Evolutionary conservation across 805 yeast species (phyloP), one percentile per base, ranked within the genome.

Genomic region (Myxozyma neotropica): DNA sequence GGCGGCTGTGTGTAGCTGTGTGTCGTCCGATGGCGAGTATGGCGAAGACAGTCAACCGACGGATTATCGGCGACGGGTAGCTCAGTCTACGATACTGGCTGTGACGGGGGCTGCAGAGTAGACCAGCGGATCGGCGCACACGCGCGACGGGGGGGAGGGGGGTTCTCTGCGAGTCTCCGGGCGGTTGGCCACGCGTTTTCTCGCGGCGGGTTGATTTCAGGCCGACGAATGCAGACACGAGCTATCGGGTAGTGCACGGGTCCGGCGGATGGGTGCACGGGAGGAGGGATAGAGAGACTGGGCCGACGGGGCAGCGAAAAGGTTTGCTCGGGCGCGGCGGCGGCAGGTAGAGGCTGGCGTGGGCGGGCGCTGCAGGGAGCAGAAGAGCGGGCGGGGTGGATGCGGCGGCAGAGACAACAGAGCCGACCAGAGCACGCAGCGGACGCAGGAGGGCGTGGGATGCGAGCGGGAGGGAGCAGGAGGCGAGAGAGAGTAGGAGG

Each of bases 341-440:
- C 17, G 31, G 39, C n/a, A 23, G 26, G 26, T 21, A n/a, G 55
- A 13, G 38, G 60, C 46, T 19, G 54, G 17, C 26, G 56, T 12
- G 48, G 50, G 43, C 3, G 45, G n/a, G 54, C 33, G 33, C 33
- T 29, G 33, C 33, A n/a, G n/a, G n/a, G 6, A 44, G 46, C 29
- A 8, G 24, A 46, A 33, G 35, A 19, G n/a, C n/a, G n/a, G n/a
- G n/a, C n/a, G n/a, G n/a, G n/a, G n/a, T n/a, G 50, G 27, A 45
- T 24, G 53, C 52, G 31, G 52, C 27, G 43, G 53, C 46, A 42
- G 35, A n/a, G n/a, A n/a, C n/a, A n/a, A n/a, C n/a, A n/a, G n/a
- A n/a, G n/a, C n/a, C n/a, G n/a, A n/a, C n/a, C n/a, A n/a, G n/a
- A n/a, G n/a, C n/a, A n/a, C n/a, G n/a, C n/a, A n/a, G n/a, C n/a